A percentile compares a stretch with the other conserved stretches of the same genome.
phyloP scores from a whole-genome alignment of 331 rosid genomes.

The Quercus phellos region DNA sequence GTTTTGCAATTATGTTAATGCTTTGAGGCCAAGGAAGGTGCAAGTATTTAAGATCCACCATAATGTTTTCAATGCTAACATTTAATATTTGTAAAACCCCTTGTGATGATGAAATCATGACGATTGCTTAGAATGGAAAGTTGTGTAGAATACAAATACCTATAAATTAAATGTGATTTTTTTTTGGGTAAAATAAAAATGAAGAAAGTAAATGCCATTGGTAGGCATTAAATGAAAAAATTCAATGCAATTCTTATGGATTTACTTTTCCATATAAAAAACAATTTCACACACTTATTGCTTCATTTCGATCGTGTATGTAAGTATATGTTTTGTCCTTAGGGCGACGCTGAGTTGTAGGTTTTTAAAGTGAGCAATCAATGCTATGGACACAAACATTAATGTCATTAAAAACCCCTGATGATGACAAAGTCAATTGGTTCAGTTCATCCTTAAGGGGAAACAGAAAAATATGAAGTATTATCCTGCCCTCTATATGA shows the following conservation, averaged over 20 bases:
- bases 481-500: neutral
- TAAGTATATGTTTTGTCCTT: neutral
- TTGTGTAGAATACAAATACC: neutral
- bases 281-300: neutral
- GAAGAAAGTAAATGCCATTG: neutral
- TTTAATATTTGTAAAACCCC: constrained; percentile 38
- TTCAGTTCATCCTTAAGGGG: neutral
- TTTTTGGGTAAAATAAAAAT: neutral
- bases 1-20: neutral
- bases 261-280: neutral
- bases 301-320: neutral
- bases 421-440: neutral
- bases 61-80: constrained; percentile 48
- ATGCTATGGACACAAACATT: constrained; percentile 19
- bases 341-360: constrained; percentile 17
- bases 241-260: constrained; percentile 32
- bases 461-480: neutral
- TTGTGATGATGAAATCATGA: constrained; percentile 21
- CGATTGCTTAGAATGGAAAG: neutral
- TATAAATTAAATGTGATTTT: neutral
- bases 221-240: constrained; percentile 40
- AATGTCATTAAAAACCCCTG: constrained; percentile 8
- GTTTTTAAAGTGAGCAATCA: constrained; percentile 27
- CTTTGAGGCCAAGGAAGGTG: constrained; percentile 38
- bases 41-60: constrained; percentile 42